Evolutionary conservation across 2,329 filamentous ascomycete genomes (phyloP).

Genomic region (Cladosporium austrohemisphaericum): DNA sequence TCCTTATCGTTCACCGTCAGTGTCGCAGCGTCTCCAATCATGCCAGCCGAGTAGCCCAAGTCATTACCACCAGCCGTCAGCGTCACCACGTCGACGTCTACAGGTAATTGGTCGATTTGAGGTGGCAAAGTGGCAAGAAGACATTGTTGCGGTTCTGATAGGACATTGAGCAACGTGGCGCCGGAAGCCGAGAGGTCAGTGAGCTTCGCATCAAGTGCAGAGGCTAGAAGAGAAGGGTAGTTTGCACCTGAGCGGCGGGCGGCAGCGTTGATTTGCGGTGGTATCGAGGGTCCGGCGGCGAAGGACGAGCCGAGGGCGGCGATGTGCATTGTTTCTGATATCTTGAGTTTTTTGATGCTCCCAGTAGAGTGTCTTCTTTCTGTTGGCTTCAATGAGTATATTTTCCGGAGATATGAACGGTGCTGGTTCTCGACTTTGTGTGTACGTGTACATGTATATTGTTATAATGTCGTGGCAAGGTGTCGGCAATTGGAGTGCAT

Average conservation of each 20-base stretch:
- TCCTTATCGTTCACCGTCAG: neutral
- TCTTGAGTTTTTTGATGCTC: neutral
- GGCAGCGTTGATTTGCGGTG: constrained; percentile 31
- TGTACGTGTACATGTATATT: too few relatives aligned
- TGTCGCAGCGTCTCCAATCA: constrained; percentile 29
- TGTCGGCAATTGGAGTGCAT: too few relatives aligned
- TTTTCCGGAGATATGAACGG: too few relatives aligned
- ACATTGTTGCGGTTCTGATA: constrained; percentile 33
- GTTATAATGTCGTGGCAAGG: too few relatives aligned
- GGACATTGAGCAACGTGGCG: constrained; percentile 38
- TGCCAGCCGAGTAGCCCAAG: constrained; percentile 36
- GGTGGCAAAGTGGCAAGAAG: constrained; percentile 31
- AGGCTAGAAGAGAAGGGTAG: constrained; percentile 35
- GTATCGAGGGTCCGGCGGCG: constrained; percentile 33
- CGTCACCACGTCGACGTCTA: constrained; percentile 36
- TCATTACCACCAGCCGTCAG: constrained; percentile 41
- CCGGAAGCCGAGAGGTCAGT: constrained; percentile 33
- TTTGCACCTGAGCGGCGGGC: constrained; percentile 35
- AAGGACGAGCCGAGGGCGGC: constrained; percentile 23
- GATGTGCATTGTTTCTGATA: constrained; percentile 13
- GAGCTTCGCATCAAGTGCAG: constrained; percentile 28
- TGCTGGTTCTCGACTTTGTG: too few relatives aligned
- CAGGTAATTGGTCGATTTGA: constrained; percentile 35
- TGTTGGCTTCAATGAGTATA: neutral
- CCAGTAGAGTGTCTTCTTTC: neutral